A percentile compares a stretch with the other conserved stretches of the same genome.
Evolutionary conservation across 192 early-diverging fungal species (phyloP).

Genomic region (Powellomyces hirtus): DNA sequence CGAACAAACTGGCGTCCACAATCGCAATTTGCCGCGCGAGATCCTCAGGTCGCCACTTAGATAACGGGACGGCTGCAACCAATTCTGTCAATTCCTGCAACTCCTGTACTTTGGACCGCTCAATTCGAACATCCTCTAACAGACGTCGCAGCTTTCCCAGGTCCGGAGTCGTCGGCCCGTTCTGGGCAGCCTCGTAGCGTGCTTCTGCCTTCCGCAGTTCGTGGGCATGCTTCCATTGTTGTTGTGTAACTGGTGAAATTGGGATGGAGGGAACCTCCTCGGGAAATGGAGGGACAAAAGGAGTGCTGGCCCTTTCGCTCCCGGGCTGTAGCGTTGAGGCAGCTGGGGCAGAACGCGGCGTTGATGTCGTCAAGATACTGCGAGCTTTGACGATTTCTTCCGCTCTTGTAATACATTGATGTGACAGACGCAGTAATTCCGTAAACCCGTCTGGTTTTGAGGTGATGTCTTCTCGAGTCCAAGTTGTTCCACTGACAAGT

Average conservation of each 20-base stretch:
- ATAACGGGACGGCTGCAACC: background rate
- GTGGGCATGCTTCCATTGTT: constrained; percentile 13
- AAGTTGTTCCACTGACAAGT: background rate
- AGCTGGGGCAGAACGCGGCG: background rate
- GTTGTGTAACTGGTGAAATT: constrained; percentile 7
- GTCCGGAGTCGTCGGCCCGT: background rate
- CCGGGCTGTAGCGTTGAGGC: background rate
- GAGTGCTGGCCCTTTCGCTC: background rate
- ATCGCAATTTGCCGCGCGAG: constrained; percentile 18
- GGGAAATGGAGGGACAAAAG: constrained; percentile 9
- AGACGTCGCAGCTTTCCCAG: constrained; percentile 4
- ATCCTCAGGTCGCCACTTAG: constrained; percentile 8
- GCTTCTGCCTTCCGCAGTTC: constrained; percentile 3
- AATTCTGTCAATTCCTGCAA: background rate
- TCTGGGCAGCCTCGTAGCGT: background rate
- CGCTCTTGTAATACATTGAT: background rate
- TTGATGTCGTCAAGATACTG: background rate
- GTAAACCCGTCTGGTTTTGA: constrained; percentile 5
- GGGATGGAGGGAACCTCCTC: constrained; percentile 14
- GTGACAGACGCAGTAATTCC: constrained; percentile 5
- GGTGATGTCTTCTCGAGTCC: constrained; percentile 3
- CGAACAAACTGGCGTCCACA: constrained; percentile 17
- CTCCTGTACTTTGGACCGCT: constrained; percentile 11
- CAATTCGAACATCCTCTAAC: constrained; percentile 24
- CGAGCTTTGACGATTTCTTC: constrained; percentile 17